These are phyloP conservation scores for Endogone sp. DNA, from an alignment of 192 early-diverging fungal species.

Conservation along the genomic window DNA sequence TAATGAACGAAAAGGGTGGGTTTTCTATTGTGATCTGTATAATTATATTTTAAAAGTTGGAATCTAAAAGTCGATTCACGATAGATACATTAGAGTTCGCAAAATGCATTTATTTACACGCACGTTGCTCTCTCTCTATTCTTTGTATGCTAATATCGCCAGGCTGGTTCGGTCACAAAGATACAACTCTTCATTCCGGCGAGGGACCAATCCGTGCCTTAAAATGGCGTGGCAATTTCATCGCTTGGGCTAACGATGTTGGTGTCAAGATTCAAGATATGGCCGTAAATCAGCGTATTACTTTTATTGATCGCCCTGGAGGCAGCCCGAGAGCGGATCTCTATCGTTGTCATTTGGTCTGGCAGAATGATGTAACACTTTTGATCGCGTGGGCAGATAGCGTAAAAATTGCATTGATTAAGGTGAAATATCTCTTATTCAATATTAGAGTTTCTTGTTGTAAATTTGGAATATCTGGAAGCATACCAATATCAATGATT, in stretches of 20 bases:
- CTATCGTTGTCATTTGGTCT: constrained; percentile 80
- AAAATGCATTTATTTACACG: too few species aligned
- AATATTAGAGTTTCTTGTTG: constrained; percentile 3
- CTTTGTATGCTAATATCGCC: constrained; percentile 1
- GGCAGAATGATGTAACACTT: constrained; percentile 75
- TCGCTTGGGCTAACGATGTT: constrained; percentile 95
- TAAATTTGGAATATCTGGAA: constrained; percentile 12
- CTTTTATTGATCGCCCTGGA: constrained; percentile 76
- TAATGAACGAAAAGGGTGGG: constrained; percentile 79
- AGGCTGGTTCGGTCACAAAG: constrained; percentile 85
- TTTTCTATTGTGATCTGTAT: too few species aligned
- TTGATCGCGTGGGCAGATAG: constrained; percentile 94
- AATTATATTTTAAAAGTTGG: too few species aligned
- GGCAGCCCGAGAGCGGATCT: constrained; percentile 77
- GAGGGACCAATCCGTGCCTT: constrained; percentile 87
- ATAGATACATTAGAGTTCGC: too few species aligned
- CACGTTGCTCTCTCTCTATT: not conserved
- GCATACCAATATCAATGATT: too few species aligned
- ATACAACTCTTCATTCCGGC: constrained; percentile 79
- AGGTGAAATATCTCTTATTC: constrained; percentile 43
- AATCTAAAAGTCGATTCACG: too few species aligned
- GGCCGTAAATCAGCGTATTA: constrained; percentile 64
- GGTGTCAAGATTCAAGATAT: constrained; percentile 87
- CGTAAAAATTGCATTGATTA: constrained; percentile 81
- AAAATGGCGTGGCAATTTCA: constrained; percentile 77